phyloP scores from a whole-genome alignment of 495 filamentous ascomycete species.

The Penicillium verhagenii region DNA sequence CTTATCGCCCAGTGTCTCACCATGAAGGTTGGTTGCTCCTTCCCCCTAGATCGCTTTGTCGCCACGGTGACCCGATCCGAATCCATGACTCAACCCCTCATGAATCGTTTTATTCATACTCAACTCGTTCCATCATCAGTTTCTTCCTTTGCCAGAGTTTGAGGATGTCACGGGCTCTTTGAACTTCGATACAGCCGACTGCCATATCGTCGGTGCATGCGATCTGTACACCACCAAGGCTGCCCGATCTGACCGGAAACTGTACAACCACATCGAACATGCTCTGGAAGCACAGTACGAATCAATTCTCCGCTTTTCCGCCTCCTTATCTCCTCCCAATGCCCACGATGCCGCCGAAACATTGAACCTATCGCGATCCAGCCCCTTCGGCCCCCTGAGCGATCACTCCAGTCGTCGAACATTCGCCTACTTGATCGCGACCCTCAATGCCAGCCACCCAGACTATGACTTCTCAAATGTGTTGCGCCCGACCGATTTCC shows the following conservation, averaged over 20 bases:
- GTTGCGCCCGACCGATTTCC: conserved; percentile 83
- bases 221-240: conserved; percentile 98
- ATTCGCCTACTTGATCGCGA: conserved; percentile 94
- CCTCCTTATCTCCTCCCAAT: conserved; percentile 76
- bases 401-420: conserved; percentile 84
- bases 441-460: conserved; percentile 93
- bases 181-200: conserved; percentile 91
- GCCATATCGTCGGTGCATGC: conserved; percentile 84
- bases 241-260: conserved; percentile 88
- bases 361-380: conserved; percentile 76
- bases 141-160: conserved; percentile 83
- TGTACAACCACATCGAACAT: conserved; percentile 92
- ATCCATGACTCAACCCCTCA: neutral
- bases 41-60: neutral
- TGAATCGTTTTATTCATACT: neutral
- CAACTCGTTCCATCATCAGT: conserved; percentile 51
- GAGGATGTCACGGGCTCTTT: conserved; percentile 85
- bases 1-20: neutral
- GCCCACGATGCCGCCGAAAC: conserved; percentile 50
- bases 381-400: conserved; percentile 85
- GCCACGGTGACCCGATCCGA: neutral
- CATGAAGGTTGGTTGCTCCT: conserved; percentile 4
- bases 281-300: conserved; percentile 87
- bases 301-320: conserved; percentile 75
- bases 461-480: conserved; percentile 97